phyloP scores from a whole-genome alignment of 2,329 filamentous ascomycete genomes.

The Emmonsiellopsis sp. region DNA sequence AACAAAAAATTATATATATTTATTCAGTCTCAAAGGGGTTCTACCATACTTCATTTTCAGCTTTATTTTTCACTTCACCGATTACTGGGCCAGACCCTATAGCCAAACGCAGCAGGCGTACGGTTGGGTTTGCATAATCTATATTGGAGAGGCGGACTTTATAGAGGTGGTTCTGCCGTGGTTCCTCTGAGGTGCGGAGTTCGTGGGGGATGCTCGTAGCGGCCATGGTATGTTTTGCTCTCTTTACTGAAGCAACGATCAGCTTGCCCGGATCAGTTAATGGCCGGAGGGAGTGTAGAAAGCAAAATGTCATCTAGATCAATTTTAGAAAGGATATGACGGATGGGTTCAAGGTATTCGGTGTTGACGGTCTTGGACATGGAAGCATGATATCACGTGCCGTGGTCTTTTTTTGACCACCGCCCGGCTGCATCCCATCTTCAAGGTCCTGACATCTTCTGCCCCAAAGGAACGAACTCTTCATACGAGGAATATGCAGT shows the following conservation, averaged over 20 bases:
- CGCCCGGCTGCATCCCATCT: too few species aligned
- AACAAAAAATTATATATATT: neutral
- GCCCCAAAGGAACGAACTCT: too few species aligned
- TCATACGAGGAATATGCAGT: too few species aligned
- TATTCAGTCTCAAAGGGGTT: neutral
- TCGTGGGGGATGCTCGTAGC: conserved; percentile 43
- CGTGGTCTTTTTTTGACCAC: too few species aligned
- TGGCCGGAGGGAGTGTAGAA: neutral
- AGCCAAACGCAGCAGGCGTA: conserved; percentile 59
- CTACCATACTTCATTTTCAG: neutral
- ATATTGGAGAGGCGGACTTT: conserved; percentile 53
- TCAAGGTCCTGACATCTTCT: too few species aligned
- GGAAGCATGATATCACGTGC: too few species aligned
- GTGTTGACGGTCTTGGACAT: too few species aligned
- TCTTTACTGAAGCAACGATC: neutral
- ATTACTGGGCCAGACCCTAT: conserved; percentile 25
- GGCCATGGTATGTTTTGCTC: conserved; percentile 12
- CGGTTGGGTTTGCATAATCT: conserved; percentile 53
- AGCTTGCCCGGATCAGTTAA: neutral
- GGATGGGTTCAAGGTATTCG: too few species aligned
- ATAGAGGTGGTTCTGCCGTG: conserved; percentile 57
- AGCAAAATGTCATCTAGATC: neutral
- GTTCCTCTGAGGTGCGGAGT: conserved; percentile 64
- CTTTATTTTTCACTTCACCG: neutral
- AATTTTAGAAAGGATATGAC: too few species aligned